Evolutionary conservation across 352 stramenopile genomes (phyloP).

Genomic region (Phytopythium boreale): DNA sequence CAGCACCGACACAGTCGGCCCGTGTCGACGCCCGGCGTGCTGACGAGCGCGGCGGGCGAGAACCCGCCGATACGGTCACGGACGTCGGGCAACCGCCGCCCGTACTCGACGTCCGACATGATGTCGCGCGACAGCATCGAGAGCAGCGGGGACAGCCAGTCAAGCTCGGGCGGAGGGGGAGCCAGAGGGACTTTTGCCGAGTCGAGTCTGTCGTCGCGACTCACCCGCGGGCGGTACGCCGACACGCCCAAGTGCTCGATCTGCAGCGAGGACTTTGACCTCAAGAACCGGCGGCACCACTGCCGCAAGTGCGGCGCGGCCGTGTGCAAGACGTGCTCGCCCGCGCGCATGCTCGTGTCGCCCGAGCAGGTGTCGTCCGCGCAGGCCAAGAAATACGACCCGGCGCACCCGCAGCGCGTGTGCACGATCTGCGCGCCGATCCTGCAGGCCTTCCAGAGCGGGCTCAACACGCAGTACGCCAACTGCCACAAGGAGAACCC

Average conservation of each 20-base stretch:
- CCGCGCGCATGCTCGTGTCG: slow-evolving; percentile 72
- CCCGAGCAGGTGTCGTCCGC: slow-evolving; percentile 50
- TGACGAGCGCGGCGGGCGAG: slow-evolving; percentile 19
- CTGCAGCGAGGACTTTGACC: slow-evolving; percentile 75
- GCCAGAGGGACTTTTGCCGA: slow-evolving; percentile 10
- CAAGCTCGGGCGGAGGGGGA: slow-evolving; percentile 6
- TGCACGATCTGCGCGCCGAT: slow-evolving; percentile 80
- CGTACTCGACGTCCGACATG: slow-evolving; percentile 41
- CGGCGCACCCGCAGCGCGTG: slow-evolving; percentile 68
- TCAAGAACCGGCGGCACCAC: slow-evolving; percentile 65
- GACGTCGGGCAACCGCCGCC: slow-evolving; percentile 26
- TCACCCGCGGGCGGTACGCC: slow-evolving; percentile 34
- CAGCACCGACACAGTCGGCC: slow-evolving; percentile 21
- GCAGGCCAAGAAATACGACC: slow-evolving; percentile 60
- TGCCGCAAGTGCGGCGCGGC: slow-evolving; percentile 73
- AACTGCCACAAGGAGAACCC: slow-evolving; percentile 85
- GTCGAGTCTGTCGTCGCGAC: slow-evolving; percentile 18
- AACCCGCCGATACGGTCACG: slow-evolving; percentile 17
- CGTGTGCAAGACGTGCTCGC: slow-evolving; percentile 68
- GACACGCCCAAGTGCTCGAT: slow-evolving; percentile 72
- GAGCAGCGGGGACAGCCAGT: slow-evolving; percentile 25
- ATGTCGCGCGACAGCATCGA: slow-evolving; percentile 36
- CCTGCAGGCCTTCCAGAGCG: slow-evolving; percentile 69
- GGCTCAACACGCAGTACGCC: slow-evolving; percentile 64
- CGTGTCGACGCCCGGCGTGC: slow-evolving; percentile 28